Evolutionary conservation across 177 flowering plant genomes (phyloP).

Genomic region (Vitis hybrid): DNA sequence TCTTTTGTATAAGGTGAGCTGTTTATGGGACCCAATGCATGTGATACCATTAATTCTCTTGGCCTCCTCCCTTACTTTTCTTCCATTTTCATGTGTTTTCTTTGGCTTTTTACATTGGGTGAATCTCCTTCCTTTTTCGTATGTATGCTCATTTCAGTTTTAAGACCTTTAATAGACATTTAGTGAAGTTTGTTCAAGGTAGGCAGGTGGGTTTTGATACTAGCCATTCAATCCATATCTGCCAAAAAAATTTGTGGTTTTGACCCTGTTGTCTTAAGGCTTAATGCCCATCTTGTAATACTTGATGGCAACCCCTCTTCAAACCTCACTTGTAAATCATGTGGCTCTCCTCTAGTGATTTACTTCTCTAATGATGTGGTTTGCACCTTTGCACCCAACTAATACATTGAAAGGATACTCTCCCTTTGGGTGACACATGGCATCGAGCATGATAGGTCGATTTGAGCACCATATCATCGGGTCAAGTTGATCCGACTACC

Average conservation of each 20-base stretch:
- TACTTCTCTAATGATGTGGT: too few species aligned
- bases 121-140: neutral
- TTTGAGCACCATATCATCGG: too few species aligned
- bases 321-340: too few species aligned
- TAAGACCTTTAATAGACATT: too few species aligned
- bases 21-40: constrained; percentile 16
- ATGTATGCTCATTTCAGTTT: neutral
- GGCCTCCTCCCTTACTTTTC: constrained; percentile 2
- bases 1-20: constrained; percentile 8
- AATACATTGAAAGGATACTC: too few species aligned
- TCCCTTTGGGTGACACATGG: too few species aligned
- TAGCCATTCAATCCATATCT: neutral
- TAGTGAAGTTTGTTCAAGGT: neutral
- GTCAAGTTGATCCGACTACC: too few species aligned
- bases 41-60: constrained; percentile 14
- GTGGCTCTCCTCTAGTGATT: too few species aligned
- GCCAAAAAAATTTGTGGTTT: neutral
- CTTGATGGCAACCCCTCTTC: too few species aligned
- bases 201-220: neutral
- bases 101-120: too few species aligned
- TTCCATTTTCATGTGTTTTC: neutral
- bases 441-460: too few species aligned
- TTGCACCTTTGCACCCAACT: too few species aligned
- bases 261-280: neutral
- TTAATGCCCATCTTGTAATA: neutral